phyloP scores from a whole-genome alignment of 371 early-diverging fungal genomes.

The Lichtheimia corymbifera region DNA sequence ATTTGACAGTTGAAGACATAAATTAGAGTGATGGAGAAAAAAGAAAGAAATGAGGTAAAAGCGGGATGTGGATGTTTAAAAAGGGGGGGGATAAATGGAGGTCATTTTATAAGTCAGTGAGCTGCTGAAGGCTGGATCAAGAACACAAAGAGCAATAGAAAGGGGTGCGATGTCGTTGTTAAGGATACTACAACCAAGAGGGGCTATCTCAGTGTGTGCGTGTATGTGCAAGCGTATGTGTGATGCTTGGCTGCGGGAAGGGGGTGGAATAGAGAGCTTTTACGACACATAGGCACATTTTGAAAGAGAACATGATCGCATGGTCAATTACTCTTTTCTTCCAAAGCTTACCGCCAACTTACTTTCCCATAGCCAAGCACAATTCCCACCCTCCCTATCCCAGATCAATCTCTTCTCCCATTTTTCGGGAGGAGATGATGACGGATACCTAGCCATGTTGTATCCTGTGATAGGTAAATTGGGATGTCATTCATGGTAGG shows the following conservation, averaged over 20 bases:
- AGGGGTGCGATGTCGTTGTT: background rate
- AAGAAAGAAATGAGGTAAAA: background rate
- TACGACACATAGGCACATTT: background rate
- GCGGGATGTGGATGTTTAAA: background rate
- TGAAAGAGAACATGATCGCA: background rate
- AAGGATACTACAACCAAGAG: too few relatives aligned
- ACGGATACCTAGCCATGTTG: too few relatives aligned
- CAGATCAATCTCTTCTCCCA: too few relatives aligned
- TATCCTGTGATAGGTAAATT: too few relatives aligned
- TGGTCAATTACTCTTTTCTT: conserved; percentile 7
- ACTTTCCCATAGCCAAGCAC: too few relatives aligned
- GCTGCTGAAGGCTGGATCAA: background rate
- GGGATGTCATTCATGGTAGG: too few relatives aligned
- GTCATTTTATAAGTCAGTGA: background rate
- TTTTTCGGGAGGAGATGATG: too few relatives aligned
- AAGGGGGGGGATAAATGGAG: background rate
- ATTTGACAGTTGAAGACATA: conserved; percentile 13
- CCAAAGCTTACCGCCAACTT: too few relatives aligned
- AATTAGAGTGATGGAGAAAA: background rate
- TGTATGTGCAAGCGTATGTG: background rate
- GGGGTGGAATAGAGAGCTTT: too few relatives aligned
- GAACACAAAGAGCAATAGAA: background rate
- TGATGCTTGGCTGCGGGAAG: too few relatives aligned
- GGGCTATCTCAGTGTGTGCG: background rate
- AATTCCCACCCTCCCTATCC: too few relatives aligned